Evolutionary conservation across 371 early-diverging fungal species (phyloP).

Genomic region (Parasitella parasitica): DNA sequence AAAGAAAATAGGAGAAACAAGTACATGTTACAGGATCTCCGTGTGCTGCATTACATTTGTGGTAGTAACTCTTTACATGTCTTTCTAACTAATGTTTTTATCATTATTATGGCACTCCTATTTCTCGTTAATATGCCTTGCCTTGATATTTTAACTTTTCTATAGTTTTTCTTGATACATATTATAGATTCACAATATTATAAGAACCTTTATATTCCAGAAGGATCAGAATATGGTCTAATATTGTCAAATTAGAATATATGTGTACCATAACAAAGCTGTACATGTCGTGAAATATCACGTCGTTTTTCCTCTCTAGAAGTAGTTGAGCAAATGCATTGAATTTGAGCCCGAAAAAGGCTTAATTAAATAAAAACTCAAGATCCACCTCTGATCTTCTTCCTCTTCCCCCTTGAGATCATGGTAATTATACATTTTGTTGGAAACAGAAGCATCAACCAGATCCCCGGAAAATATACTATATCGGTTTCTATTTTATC

Average conservation of each 20-base stretch:
- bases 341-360: constrained; percentile 3
- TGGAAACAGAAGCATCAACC: background rate
- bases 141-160: background rate
- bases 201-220: no score
- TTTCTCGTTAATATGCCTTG: background rate
- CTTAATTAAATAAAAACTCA: constrained; percentile 8
- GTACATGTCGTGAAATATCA: background rate
- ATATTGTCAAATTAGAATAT: background rate
- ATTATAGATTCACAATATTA: background rate
- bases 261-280: background rate
- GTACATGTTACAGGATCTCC: background rate
- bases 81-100: background rate
- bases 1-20: background rate
- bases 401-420: background rate
- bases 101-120: background rate
- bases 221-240: background rate
- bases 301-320: background rate
- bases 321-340: background rate
- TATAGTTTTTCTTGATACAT: background rate
- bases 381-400: background rate
- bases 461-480: constrained; percentile 9
- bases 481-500: background rate
- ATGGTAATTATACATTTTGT: background rate
- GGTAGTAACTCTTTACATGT: background rate
- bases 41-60: constrained; percentile 6